Base-by-base conservation (phyloP, 148 eudicot species). In the Heliamphora exappendiculata region DNA sequence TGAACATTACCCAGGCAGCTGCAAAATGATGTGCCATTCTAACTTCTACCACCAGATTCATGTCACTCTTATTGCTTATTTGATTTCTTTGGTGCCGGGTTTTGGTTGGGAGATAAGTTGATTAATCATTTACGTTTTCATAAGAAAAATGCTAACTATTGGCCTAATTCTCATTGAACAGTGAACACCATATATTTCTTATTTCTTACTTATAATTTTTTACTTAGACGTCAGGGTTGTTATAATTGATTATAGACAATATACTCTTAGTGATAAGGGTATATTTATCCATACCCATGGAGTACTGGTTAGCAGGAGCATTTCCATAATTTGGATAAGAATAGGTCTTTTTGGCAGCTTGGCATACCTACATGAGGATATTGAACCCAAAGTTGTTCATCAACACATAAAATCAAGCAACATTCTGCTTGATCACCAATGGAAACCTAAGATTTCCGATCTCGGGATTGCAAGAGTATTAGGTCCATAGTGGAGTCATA, bases 391-490 rank as follows among this genome's bases (percentile, higher is more conserved):
- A 19, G 24, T 82, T 22, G 36, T 82, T 39, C 87, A 82, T 51
- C 71, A 75, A 22, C 79, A 74, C 66, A 29, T 87, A 67, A 87
- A 84, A 76, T 87, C 89, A 42, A 84, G 84, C 62, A 84, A 78
- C 70, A 74, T 87, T 53, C 51, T 84, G 2, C 82, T 87, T 13
- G 87, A 84, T 79, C 82, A 63, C 3, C 81, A 80, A 55, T 87
- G 87, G 89, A 82, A 80, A 67, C 84, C 89, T 14, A 87, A 82
- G 67, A 50, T 87, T n/a, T 80, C 87, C 0, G 82, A 82, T 76
- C 34, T 80, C 2, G 87, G 87, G 14, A 34, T 82, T 2, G 62
- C 68, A 0, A 50, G 42, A 19, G 72, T 82, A n/a, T 82, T 82
- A 57, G 80, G 75, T 3, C 74, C 83, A 44, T 78, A 70, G 41